Evolutionary conservation across 2,329 filamentous ascomycete genomes (phyloP).

Genomic region (Colletotrichum abscissum): DNA sequence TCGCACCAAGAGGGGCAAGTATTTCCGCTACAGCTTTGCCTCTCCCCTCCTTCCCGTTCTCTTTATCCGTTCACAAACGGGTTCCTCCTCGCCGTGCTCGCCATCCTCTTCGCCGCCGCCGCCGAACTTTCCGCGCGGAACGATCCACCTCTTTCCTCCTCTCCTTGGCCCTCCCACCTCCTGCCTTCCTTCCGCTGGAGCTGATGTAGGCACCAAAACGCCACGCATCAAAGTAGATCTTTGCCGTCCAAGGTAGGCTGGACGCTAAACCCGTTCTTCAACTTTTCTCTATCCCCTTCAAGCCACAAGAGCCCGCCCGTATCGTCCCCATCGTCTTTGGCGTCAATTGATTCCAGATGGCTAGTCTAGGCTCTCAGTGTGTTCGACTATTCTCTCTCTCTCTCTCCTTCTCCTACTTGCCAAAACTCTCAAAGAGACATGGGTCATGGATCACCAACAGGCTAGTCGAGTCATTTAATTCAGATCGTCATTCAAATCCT

Average conservation of each 20-base stretch:
- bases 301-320: background rate
- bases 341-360: background rate
- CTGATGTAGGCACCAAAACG: no score
- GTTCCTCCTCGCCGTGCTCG: no score
- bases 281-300: background rate
- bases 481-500: slow-evolving; percentile 9
- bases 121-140: background rate
- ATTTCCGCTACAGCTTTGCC: no score
- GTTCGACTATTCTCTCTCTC: background rate
- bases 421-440: background rate
- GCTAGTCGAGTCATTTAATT: slow-evolving; percentile 9
- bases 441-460: background rate
- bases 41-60: no score
- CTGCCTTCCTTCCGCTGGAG: background rate
- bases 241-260: background rate
- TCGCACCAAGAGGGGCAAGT: no score
- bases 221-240: background rate
- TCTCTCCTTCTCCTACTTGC: no score
- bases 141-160: background rate
- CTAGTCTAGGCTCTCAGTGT: background rate
- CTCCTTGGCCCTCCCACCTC: background rate
- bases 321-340: background rate
- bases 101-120: no score
- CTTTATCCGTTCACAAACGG: no score
- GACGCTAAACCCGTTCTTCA: background rate